Base-by-base conservation (phyloP, 2,329 filamentous ascomycete genomes). In the Harringtonia aguacate region DNA sequence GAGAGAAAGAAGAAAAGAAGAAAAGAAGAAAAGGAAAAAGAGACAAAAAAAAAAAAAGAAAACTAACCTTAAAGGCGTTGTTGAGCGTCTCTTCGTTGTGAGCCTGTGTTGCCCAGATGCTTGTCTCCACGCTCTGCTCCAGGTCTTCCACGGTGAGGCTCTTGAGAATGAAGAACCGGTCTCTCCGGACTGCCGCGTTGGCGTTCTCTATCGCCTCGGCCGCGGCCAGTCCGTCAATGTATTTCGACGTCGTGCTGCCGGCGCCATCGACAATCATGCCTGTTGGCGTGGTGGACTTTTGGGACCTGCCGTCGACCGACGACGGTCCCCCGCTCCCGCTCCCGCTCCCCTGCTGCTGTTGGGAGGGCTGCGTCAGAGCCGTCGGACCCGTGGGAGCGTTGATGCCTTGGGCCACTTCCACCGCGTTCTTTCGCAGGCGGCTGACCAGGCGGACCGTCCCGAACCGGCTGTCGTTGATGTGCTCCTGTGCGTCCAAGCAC, bases 141-240 rank as follows among this genome's bases (percentile, higher is more conserved):
- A 97, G 69, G 59, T 97, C 90, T 57, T 95, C 87, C 9, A 90
- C 69, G 0, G 90, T 95, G 44, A 97, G 66, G 58, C 89, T 95
- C 63, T 97, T 97, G 37, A 97, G 73, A 46, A 97, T 81, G 55
- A 95, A 97, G 59, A 86, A 95, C 52, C 82, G 84, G 52, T 92
- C 87, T 46, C 75, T 75, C 17, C 63, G 63, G 10, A 12, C 9
- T 7, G 20, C 21, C 4, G 27, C 6, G 7, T 29, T 22, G 2
- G 22, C 28, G 4, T n/a, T 17, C 14, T 13, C 40, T 6, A 39
- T 17, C 2, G 28, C 18, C 10, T 41, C 10, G 13, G 37, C 13
- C 6, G 35, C 17, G 4, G 33, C 18, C 4, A 13, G 10, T 18
- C 21, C 13, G 15, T 18, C 22, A 8, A 20, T 9, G 22, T 17